phyloP scores from a whole-genome alignment of 306 rosid genomes.

The barrel medic (Medicago truncatula) region MtrunA17r5.0-ANR NC_053048.1:48711001-48711500 shows the following conservation, averaged over 20 bases:
- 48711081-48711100: conserved; percentile 85
- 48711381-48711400: no score
- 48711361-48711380: no score
- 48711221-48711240: conserved; percentile 93
- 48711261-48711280: conserved; percentile 83
- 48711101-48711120: conserved; percentile 81
- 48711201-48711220: conserved; percentile 68
- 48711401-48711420: no score
- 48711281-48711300: not conserved
- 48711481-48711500: no score
- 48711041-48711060: conserved; percentile 71
- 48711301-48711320: not conserved
- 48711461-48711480: no score
- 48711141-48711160: conserved; percentile 68
- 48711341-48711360: no score
- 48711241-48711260: conserved; percentile 91
- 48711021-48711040: conserved; percentile 87
- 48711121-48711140: conserved; percentile 79
- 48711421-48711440: no score
- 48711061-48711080: conserved; percentile 71
- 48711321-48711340: no score
- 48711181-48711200: conserved; percentile 66
- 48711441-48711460: no score
- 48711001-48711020: conserved; percentile 87
- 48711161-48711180: conserved; percentile 66